Evolutionary conservation across 768 basidiomycete species (phyloP).

Genomic region (Tulasnella sp.): DNA sequence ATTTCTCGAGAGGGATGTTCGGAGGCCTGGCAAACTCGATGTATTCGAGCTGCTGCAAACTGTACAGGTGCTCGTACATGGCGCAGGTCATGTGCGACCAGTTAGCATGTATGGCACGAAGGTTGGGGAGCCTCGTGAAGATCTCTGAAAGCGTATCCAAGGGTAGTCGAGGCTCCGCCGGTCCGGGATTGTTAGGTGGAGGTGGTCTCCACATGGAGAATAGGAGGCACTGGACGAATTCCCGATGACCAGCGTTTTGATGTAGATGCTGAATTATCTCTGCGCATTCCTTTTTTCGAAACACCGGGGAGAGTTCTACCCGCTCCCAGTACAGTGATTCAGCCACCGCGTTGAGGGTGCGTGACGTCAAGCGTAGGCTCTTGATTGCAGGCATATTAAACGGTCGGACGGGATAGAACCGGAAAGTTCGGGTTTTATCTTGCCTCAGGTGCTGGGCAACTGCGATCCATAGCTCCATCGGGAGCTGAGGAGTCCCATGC

Average conservation of each 20-base stretch:
- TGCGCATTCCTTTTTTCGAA: not conserved
- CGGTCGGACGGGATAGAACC: not conserved
- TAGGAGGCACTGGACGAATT: not conserved
- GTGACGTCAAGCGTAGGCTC: not conserved
- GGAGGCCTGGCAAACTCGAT: not conserved
- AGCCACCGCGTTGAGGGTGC: not conserved
- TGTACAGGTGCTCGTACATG: constrained; percentile 5
- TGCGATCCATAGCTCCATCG: not conserved
- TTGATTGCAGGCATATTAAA: not conserved
- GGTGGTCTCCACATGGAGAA: not conserved
- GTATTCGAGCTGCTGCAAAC: not conserved
- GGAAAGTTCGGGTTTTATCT: not conserved
- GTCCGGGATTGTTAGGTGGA: not conserved
- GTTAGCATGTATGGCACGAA: not conserved
- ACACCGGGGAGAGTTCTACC: not conserved
- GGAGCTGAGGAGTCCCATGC: not conserved
- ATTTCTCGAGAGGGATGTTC: not conserved
- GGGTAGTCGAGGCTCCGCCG: not conserved
- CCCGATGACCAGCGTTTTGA: not conserved
- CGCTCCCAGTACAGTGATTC: not conserved
- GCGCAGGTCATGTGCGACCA: not conserved
- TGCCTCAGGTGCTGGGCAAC: not conserved
- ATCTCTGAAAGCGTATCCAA: not conserved
- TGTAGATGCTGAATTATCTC: not conserved
- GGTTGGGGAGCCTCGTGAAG: not conserved